Percentiles rank a stretch among this genome's conserved stretches.
Conservation (phyloP, 371 early-diverging fungal genomes). For the Rhizomucor miehei region DNA sequence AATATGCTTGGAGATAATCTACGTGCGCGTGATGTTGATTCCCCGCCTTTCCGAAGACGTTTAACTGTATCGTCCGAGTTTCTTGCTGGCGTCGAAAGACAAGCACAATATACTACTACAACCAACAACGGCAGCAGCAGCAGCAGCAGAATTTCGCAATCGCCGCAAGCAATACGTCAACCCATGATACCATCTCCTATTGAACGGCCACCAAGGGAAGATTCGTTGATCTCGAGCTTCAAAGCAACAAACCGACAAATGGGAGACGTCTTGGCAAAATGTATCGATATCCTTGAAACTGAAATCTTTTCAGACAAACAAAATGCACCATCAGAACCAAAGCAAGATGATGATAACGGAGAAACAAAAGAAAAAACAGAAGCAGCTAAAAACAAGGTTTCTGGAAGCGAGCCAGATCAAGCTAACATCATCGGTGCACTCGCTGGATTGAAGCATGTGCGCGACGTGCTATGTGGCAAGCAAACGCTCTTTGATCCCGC, state of each 20-base stretch:
- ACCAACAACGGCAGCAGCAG: slow-evolving; percentile 11
- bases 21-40: slow-evolving; percentile 9
- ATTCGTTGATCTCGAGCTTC: slow-evolving; percentile 9
- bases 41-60: slow-evolving; percentile 13
- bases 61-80: slow-evolving; percentile 36
- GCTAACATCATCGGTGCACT: slow-evolving; percentile 42
- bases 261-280: slow-evolving; percentile 52
- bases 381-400: slow-evolving; percentile 1
- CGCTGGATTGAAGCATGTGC: slow-evolving; percentile 58
- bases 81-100: slow-evolving; percentile 32
- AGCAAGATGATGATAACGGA: neutral
- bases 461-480: slow-evolving; percentile 57
- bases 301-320: slow-evolving; percentile 28
- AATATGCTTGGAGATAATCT: slow-evolving; percentile 41
- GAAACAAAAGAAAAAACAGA: slow-evolving; percentile 4
- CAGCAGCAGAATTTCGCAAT: slow-evolving; percentile 5
- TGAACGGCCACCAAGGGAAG: neutral
- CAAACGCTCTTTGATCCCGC: slow-evolving; percentile 47
- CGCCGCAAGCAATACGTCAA: neutral
- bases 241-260: slow-evolving; percentile 41
- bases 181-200: neutral
- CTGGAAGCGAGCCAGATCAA: slow-evolving; percentile 20
- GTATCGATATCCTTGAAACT: slow-evolving; percentile 51
- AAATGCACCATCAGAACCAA: no score
- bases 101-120: neutral